Evolutionary conservation across 2,329 filamentous ascomycete genomes (phyloP), one percentile per base, ranked within the genome.

Genomic region (Apiospora sp.): DNA sequence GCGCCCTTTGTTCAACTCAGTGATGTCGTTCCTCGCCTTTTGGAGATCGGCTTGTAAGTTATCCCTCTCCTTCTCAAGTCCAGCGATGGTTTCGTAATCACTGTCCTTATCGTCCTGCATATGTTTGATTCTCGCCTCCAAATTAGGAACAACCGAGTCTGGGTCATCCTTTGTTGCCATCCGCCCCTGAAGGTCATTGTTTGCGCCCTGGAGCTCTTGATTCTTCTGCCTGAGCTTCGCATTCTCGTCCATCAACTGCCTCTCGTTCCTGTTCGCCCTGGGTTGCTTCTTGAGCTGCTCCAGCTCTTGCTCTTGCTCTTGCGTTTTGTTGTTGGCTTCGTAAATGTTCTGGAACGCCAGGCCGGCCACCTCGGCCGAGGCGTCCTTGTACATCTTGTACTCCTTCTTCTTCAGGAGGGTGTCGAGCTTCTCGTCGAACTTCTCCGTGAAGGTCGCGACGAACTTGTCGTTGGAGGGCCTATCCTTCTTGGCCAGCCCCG

Each of bases 311-410:
- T 30, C 19, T 8, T n/a, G 41, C 8, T 64, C 3, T 14, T 34
- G 0, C 7, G 14, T 2, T 14, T 34, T 7, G 6, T 22, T 6
- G 12, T 2, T 14, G 19, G 12, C 3, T 6, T 12, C 16, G 7
- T 2, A 1, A 16, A 1, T 14, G 4, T 10, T n/a, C 10, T 64
- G 19, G 10, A 64, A 12, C 54, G 30, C 30, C 7, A 0, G n/a
- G 30, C 19, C 7, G 10, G 16, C 58, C 58, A 41, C 22, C 7
- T 64, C 58, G 22, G 16, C 10, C 19, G 34, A 22, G 19, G 58
- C 30, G 8, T 64, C 58, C 34, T 64, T 64, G 58, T 41, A 64
- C 34, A 41, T n/a, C 34, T 41, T 64, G 58, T 24, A 64, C 30
- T 64, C 58, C 22, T 41, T 64, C 58, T 64, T 64, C 58, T 41